Evolutionary conservation across 2,329 filamentous ascomycete genomes (phyloP).

Genomic region (Boeremia exigua): DNA sequence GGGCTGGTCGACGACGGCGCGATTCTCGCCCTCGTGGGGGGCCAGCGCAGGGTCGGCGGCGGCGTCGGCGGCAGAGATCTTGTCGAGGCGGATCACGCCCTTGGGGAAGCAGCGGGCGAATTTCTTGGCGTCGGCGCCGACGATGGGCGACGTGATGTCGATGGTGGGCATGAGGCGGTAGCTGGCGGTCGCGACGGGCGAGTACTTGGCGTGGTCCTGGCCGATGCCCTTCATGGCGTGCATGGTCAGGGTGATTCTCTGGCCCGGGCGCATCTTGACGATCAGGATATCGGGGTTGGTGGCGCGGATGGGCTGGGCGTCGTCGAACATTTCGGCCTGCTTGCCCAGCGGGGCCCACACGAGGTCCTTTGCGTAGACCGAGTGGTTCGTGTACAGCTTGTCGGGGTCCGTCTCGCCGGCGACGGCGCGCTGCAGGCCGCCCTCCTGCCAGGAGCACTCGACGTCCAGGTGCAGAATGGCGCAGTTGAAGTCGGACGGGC

Average conservation of each 20-base stretch:
- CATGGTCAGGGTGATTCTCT: constrained; percentile 84
- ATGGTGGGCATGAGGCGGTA: constrained; percentile 93
- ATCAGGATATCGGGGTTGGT: constrained; percentile 92
- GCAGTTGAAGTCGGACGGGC: constrained; percentile 81
- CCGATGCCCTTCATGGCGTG: constrained; percentile 96
- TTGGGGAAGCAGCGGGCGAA: constrained; percentile 88
- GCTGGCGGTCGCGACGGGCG: constrained; percentile 90
- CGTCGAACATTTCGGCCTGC: constrained; percentile 41
- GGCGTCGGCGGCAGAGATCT: constrained; percentile 72
- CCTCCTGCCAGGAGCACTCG: constrained; percentile 78
- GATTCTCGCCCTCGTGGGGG: constrained; percentile 77
- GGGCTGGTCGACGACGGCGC: constrained; percentile 84
- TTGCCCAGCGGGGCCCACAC: constrained; percentile 77
- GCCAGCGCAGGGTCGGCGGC: constrained; percentile 68
- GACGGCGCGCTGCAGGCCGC: constrained; percentile 62
- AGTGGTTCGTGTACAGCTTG: constrained; percentile 84
- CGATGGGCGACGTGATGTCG: constrained; percentile 79
- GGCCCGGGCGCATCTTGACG: constrained; percentile 89
- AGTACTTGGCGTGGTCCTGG: constrained; percentile 95
- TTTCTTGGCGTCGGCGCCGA: constrained; percentile 85
- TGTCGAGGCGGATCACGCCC: constrained; percentile 83
- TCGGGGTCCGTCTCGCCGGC: constrained; percentile 78
- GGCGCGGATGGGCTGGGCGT: constrained; percentile 71
- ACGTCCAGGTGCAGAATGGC: constrained; percentile 78
- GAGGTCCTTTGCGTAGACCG: constrained; percentile 64